A percentile compares a stretch with the other conserved stretches of the same genome.
Evolutionary conservation across 805 yeast genomes (phyloP).

Genomic region (Maudiozyma pseudohumilis): DNA sequence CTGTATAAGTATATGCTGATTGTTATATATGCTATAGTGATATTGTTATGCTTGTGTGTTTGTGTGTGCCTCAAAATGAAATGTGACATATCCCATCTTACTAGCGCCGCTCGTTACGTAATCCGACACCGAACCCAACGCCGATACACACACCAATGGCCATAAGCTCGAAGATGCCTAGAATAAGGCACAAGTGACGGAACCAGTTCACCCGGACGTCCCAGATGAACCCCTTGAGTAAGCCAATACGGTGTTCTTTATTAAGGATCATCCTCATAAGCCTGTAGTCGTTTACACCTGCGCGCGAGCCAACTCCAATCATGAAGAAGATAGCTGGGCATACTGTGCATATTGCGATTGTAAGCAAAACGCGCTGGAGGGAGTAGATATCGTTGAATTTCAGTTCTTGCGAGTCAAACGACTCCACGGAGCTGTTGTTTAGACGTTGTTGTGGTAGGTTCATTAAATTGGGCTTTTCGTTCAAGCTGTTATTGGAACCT

Average conservation of each 20-base stretch:
- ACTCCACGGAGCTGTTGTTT: slow-evolving; percentile 16
- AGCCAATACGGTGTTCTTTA: slow-evolving; percentile 16
- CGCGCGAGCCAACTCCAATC: slow-evolving; percentile 16
- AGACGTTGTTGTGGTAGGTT: slow-evolving; percentile 10
- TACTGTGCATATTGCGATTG: slow-evolving; percentile 14
- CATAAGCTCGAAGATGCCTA: slow-evolving; percentile 25
- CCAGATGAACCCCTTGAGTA: slow-evolving; percentile 26
- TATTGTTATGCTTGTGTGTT: too few relatives aligned
- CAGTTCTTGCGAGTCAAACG: slow-evolving; percentile 15
- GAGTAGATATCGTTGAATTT: slow-evolving; percentile 20
- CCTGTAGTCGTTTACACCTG: slow-evolving; percentile 16
- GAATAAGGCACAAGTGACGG: slow-evolving; percentile 21
- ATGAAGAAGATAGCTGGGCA: slow-evolving; percentile 26
- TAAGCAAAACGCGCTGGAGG: slow-evolving; percentile 10
- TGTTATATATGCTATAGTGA: background rate
- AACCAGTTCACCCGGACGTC: slow-evolving; percentile 24
- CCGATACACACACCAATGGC: slow-evolving; percentile 34
- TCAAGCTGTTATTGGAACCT: too few relatives aligned
- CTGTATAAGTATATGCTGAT: too few relatives aligned
- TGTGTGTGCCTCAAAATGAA: too few relatives aligned
- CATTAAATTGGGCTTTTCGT: too few relatives aligned
- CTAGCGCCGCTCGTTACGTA: slow-evolving; percentile 9
- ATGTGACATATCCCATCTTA: too few relatives aligned
- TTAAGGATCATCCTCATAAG: slow-evolving; percentile 22
- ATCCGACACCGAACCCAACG: slow-evolving; percentile 39